Evolutionary conservation across 208 protist genomes (phyloP), one percentile per base, ranked within the genome.

Genomic region (Leishmania major): DNA sequence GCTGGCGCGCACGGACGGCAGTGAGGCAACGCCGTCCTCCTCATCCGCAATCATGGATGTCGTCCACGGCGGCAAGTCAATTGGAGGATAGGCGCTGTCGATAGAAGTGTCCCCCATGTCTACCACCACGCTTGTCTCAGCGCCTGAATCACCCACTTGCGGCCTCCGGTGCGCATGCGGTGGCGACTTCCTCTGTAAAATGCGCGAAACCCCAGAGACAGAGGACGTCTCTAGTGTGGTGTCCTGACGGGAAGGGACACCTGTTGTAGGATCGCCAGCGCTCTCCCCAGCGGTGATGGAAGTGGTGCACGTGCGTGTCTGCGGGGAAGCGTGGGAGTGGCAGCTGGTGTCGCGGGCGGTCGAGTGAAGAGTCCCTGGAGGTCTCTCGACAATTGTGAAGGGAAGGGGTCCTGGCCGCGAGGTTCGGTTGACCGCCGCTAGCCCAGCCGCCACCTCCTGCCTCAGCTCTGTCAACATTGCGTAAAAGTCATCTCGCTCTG

Each of bases 391-490:
- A 62, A 89, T 75, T 25, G 77, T 81, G 70, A 82, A 84, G 17
- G 86, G 66, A 40, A 80, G 66, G 15, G 79, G n/a, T 22, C 53
- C 55, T 15, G 53, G 15, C 1, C 25, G 77, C 2, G 49, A 51
- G 40, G 59, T 47, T n/a, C 64, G 66, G 40, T 53, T 73, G 62
- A 55, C 67, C 8, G 73, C 74, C 15, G 67, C n/a, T 49, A 87
- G 79, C 13, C 79, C 81, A 17, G 84, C 75, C 8, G 60, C 53
- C 47, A 90, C 87, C 49, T 90, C 84, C 31, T 64, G 70, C 28
- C 86, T 84, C 28, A 92, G 83, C 5, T 76, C 82, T 17, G 77
- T 64, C 47, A 90, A 49, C 89, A 92, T 92, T 35, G 72, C 75
- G 37, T 80, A 72, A 7, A 92, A 81, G 51, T 78, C 82, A 69